Evolutionary conservation across 2,329 filamentous ascomycete species (phyloP).

Genomic region (Sporothrix globosa): DNA sequence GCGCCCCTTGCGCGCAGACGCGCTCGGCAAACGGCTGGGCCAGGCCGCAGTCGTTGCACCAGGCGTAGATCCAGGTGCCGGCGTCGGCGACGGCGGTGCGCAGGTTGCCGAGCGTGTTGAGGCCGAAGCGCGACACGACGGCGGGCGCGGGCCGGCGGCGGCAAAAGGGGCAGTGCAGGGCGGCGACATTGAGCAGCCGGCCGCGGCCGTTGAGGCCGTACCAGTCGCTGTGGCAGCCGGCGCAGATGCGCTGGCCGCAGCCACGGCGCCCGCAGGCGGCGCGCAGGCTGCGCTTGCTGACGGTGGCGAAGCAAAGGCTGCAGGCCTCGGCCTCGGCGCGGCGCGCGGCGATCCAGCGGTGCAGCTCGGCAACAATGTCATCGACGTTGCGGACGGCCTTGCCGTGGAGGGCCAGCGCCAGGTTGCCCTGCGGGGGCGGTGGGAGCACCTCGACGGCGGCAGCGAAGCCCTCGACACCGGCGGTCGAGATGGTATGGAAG

Average conservation of each 20-base stretch:
- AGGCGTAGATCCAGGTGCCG: conserved; percentile 53
- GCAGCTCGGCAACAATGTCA: conserved; percentile 44
- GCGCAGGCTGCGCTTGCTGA: conserved; percentile 45
- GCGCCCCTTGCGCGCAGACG: conserved; percentile 49
- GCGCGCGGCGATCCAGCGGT: conserved; percentile 46
- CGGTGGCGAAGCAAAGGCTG: conserved; percentile 51
- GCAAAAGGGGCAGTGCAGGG: conserved; percentile 56
- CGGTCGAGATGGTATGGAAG: conserved; percentile 46
- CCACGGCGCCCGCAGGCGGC: conserved; percentile 52
- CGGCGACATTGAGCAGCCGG: conserved; percentile 52
- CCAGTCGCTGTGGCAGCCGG: conserved; percentile 48
- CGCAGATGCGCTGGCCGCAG: conserved; percentile 51
- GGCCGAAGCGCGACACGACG: conserved; percentile 43
- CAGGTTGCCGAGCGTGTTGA: conserved; percentile 47
- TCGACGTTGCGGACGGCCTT: conserved; percentile 48
- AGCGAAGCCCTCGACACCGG: conserved; percentile 34
- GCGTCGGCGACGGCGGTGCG: conserved; percentile 46
- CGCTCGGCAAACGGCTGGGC: conserved; percentile 50
- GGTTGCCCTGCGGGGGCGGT: neutral
- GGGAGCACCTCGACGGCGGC: conserved; percentile 36
- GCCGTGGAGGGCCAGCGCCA: conserved; percentile 43
- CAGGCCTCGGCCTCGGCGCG: conserved; percentile 48
- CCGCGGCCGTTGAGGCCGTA: conserved; percentile 52
- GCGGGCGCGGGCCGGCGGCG: conserved; percentile 48
- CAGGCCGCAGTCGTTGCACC: conserved; percentile 50